Conservation (phyloP, 1,284 basidiomycete genomes). For the Melampsora americana region DNA sequence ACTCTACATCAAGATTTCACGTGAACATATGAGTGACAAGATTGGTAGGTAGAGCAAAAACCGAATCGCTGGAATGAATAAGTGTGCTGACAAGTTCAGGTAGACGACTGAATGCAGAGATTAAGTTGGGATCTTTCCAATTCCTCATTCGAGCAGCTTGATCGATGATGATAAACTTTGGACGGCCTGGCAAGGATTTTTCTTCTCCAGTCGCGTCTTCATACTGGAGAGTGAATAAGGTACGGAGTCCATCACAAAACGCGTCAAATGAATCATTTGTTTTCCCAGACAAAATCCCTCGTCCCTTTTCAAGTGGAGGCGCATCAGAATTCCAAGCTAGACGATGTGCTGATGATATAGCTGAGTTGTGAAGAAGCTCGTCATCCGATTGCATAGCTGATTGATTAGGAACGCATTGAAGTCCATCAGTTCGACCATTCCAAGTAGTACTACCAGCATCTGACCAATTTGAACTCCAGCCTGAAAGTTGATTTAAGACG, state of each 20-base stretch:
- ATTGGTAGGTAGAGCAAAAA: background rate
- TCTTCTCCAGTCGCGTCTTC: background rate
- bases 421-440: constrained; percentile 21
- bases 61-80: background rate
- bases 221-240: constrained; percentile 7
- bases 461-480: constrained; percentile 15
- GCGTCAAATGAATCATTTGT: constrained; percentile 29
- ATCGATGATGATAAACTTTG: constrained; percentile 30
- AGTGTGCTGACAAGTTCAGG: constrained; percentile 9
- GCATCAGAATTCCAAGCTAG: background rate
- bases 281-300: constrained; percentile 8
- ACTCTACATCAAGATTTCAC: background rate
- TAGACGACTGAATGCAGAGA: constrained; percentile 16
- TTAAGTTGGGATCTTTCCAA: constrained; percentile 13
- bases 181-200: background rate
- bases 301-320: background rate
- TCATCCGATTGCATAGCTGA: background rate
- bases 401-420: background rate
- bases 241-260: constrained; percentile 28
- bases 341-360: background rate
- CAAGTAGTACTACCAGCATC: constrained; percentile 8
- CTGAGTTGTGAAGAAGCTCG: background rate
- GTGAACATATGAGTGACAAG: background rate
- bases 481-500: constrained; percentile 21
- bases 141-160: constrained; percentile 18